Evolutionary conservation across 805 yeast species (phyloP).

Genomic region (Priceomyces carsonii): DNA sequence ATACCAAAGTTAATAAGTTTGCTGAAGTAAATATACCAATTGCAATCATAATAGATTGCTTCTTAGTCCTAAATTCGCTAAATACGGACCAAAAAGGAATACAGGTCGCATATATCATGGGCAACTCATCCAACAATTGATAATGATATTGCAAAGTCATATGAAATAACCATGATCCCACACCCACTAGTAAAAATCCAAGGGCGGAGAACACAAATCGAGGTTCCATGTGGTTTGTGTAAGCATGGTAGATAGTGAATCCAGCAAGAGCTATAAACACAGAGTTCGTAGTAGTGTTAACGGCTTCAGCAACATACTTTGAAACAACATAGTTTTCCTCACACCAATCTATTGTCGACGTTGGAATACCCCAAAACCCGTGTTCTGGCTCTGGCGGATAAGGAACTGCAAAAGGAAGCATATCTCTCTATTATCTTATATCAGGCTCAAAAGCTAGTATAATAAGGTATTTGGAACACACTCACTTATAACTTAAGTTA

Average conservation of each 20-base stretch:
- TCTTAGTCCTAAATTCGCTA: constrained; percentile 50
- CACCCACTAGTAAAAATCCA: constrained; percentile 87
- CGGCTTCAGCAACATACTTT: constrained; percentile 83
- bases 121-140: constrained; percentile 92
- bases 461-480: too few relatives aligned
- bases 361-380: constrained; percentile 81
- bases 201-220: constrained; percentile 70
- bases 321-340: constrained; percentile 31
- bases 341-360: constrained; percentile 68
- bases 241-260: constrained; percentile 64
- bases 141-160: constrained; percentile 90
- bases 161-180: constrained; percentile 94
- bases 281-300: constrained; percentile 81
- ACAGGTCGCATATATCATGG: constrained; percentile 98
- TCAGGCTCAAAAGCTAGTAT: too few relatives aligned
- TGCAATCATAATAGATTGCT: constrained; percentile 47
- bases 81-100: constrained; percentile 88
- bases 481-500: too few relatives aligned
- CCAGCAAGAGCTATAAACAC: constrained; percentile 53
- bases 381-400: constrained; percentile 55
- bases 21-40: constrained; percentile 54
- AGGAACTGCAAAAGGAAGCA: constrained; percentile 51
- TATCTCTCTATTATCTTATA: constrained; percentile 11
- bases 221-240: constrained; percentile 59
- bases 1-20: constrained; percentile 63